Evolutionary conservation across 495 filamentous ascomycete genomes (phyloP), one percentile per base, ranked within the genome.

Genomic region (Trichocladium uniseriatum): DNA sequence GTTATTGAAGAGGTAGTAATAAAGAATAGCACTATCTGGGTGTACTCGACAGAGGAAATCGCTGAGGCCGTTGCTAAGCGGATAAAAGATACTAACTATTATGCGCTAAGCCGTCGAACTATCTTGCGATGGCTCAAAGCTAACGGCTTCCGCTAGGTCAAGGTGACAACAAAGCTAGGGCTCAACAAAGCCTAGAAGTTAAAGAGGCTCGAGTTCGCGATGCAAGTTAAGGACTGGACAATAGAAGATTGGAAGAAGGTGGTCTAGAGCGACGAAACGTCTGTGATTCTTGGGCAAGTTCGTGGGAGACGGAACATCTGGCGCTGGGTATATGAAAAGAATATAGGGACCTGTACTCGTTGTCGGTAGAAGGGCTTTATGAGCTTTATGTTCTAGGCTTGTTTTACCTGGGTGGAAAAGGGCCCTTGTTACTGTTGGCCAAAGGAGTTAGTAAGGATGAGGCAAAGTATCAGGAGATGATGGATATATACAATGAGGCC

Each of bases 361-460:
- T 36, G 38, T 6, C 19, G 36, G 9, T 48, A 16, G 47, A 49
- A 43, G 13, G 47, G 47, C 16, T 43, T 24, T 31, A 49, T 42
- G 16, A 21, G 6, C 15, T 49, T 49, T 37, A 49, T 49, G 21
- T 49, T 43, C 47, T 49, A 22, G 38, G 47, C 7, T 36, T 49
- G 29, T 36, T 49, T 35, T 43, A 49, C 38, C 7, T 49, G 18
- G 27, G 38, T 11, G 3, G 16, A 36, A 20, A 15, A 4, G 5
- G 47, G 47, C 16, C 47, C 47, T 43, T 49, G 28, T 22, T 41
- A 49, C 13, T 42, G n/a, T 11, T 42, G 13, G 39, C 39, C n/a
- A 6, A 11, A 28, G 14, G 24, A 42, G 39, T 24, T 11, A 15
- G 16, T 10, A 6, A 32, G 32, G 38, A 42, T 29, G 37, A 9